Conservation (phyloP, 1,139 yeast genomes). For the Groenewaldozyma auringiensis region DNA sequence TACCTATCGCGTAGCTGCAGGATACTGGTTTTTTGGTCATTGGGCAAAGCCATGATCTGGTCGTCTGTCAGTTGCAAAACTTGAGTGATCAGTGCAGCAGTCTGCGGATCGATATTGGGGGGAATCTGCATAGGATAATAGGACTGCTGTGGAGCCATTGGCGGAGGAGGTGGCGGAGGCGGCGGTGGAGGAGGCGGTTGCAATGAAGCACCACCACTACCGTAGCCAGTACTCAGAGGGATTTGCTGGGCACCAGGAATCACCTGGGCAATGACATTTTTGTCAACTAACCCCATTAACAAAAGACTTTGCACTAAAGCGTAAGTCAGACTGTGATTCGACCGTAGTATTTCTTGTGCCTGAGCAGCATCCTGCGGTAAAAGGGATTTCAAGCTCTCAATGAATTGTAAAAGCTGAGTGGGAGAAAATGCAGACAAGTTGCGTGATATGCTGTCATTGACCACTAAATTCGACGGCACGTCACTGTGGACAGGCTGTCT, state of each 20-base stretch:
- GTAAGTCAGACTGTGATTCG: constrained; percentile 72
- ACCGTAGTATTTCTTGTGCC: constrained; percentile 54
- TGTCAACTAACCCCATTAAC: constrained; percentile 49
- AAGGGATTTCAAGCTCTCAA: constrained; percentile 60
- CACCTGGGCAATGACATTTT: constrained; percentile 43
- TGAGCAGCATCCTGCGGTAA: constrained; percentile 46
- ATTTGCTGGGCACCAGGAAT: constrained; percentile 25
- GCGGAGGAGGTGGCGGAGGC: constrained; percentile 11
- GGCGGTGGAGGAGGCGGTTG: constrained; percentile 8
- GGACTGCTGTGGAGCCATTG: constrained; percentile 15
- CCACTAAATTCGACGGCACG: constrained; percentile 43
- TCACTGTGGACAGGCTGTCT: constrained; percentile 23
- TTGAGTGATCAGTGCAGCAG: constrained; percentile 38
- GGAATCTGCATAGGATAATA: constrained; percentile 14
- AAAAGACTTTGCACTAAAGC: constrained; percentile 74
- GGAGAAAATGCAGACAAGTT: constrained; percentile 53
- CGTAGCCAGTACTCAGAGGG: constrained; percentile 13
- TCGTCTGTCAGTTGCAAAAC: constrained; percentile 54
- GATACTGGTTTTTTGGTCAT: constrained; percentile 37
- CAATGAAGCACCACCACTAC: constrained; percentile 6
- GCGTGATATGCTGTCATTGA: constrained; percentile 54
- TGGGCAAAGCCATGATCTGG: constrained; percentile 51
- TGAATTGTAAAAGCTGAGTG: constrained; percentile 45
- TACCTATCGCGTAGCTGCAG: constrained; percentile 19
- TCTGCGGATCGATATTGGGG: constrained; percentile 25